Percentiles rank a stretch among this genome's conserved stretches.
These are phyloP conservation scores for Trifolium pratense DNA, from an alignment of 306 rosid species.

Conservation along the genomic window DNA sequence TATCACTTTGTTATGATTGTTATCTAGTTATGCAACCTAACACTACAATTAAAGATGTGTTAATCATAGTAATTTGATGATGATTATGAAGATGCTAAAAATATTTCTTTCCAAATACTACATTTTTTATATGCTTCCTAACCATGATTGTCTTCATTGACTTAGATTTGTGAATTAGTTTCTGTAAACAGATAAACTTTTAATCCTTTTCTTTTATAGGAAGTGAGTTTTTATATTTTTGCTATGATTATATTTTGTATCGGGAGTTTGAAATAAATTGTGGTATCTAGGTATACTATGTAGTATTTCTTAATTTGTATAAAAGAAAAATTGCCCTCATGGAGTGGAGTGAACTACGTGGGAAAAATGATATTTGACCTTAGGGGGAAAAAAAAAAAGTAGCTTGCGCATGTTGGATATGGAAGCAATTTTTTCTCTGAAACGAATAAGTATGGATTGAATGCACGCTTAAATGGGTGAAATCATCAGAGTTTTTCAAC, in stretches of 20 bases:
- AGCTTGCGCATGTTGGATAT: background rate
- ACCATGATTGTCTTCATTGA: conserved; percentile 22
- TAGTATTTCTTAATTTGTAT: background rate
- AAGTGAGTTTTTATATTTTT: background rate
- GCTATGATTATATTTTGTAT: background rate
- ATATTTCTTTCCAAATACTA: background rate
- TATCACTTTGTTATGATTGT: background rate
- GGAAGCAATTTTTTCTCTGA: background rate
- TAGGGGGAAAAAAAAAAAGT: background rate
- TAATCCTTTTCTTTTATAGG: background rate
- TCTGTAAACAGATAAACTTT: background rate
- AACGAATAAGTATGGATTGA: background rate
- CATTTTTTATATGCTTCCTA: conserved; percentile 13
- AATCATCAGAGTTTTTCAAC: conserved; percentile 10
- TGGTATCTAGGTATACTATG: background rate
- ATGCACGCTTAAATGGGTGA: background rate
- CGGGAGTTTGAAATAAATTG: conserved; percentile 14
- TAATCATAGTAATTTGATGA: conserved; percentile 3
- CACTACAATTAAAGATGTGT: conserved; percentile 10
- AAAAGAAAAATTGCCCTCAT: background rate
- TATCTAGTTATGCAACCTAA: conserved; percentile 25
- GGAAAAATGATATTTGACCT: background rate
- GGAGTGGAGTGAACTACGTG: background rate
- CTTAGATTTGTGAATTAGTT: conserved; percentile 13
- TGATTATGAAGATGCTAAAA: background rate